Evolutionary conservation across 2,329 filamentous ascomycete genomes (phyloP), one percentile per base, ranked within the genome.

Genomic region (Xylaria multiplex): DNA sequence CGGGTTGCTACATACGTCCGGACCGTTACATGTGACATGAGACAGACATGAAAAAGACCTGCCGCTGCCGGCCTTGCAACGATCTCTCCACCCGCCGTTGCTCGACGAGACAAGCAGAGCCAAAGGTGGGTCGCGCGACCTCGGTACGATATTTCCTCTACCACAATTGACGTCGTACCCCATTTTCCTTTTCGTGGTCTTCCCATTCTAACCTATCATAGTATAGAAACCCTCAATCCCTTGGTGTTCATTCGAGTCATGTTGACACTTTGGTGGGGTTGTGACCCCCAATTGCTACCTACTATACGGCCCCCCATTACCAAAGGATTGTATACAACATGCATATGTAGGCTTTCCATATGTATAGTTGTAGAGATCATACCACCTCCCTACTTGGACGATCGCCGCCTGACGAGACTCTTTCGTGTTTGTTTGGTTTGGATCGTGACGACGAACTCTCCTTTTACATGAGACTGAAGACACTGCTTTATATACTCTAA

Each of bases 121-220:
- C 8, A 46, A 48, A 37, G 32, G 65, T 64, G 65, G 65, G 60
- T 64, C 65, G 50, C 53, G 57, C 50, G n/a, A 59, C 56, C 64
- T 64, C 56, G 64, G 64, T 48, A 67, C 22, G 37, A 30, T 57
- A 19, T 30, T 30, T 56, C 22, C 22, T 56, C 19, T 5, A 46
- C 46, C 48, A 45, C 19, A 14, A 43, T 52, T 32, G 22, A 52
- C 22, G 19, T 40, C 19, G 32, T 43, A 49, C 66, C 59, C 59
- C 59, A 9, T 66, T 49, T 64, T 53, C 52, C 35, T 30, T 43
- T 49, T 30, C 27, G 22, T 42, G 37, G n/a, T 40, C 54, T 27
- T 27, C 3, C 4, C 14, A 19, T 13, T 13, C 49, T 56, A 50
- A 43, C 59, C 64, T 66, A 56, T 62, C 59, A 62, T n/a, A 54